Base-by-base conservation (phyloP, 164 flowering plant species). In the Brasenia schreberi region DNA sequence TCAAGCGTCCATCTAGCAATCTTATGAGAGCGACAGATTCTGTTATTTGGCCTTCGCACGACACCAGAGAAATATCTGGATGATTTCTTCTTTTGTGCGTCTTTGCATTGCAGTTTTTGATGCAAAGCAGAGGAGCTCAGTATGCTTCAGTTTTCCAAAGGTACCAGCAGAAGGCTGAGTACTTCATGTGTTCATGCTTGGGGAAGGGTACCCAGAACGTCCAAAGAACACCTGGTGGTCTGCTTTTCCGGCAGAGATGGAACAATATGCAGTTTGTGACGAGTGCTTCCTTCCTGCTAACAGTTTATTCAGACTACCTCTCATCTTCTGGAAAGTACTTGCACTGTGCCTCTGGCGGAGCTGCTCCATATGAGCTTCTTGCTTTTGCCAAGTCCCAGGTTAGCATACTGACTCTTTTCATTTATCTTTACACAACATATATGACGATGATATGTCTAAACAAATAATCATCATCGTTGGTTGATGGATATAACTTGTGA, bases 241-340 rank as follows among this genome's bases (percentile, higher is more conserved):
- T 90, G 14, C 79, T 90, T 42, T 90, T 81, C 85, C 70, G 84
- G 6, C 98, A 92, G 79, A 79, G 89, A 64, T 92, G 96, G 98
- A 92, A 92, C 87, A 92, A 92, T 71, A 49, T 94, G 84, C 97
- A 94, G 78, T 92, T 90, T 64, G 98, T 88, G 1, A 88, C 98
- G 0, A 84, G 87, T 52, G 85, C 98, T 11, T 81, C 98, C 0
- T 92, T 88, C 79, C 75, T 92, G 5, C 69, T 80, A 5, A 85
- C 92, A 1, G 92, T 87, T 67, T 92, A 92, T 81, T 84, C 98
- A 19, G 98, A 92, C 68, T 88, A 87, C 7, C 83, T 90, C 17
- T 5, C 89, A 12, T 84, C 92, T 17, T 70, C 87, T 43, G 77
- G 88, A 0, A 81, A 74, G 68, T 73, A 59, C 74, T 42, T 87